phyloP scores from a whole-genome alignment of 2,329 filamentous ascomycete genomes.

The Colletotrichum plurivorum region DNA sequence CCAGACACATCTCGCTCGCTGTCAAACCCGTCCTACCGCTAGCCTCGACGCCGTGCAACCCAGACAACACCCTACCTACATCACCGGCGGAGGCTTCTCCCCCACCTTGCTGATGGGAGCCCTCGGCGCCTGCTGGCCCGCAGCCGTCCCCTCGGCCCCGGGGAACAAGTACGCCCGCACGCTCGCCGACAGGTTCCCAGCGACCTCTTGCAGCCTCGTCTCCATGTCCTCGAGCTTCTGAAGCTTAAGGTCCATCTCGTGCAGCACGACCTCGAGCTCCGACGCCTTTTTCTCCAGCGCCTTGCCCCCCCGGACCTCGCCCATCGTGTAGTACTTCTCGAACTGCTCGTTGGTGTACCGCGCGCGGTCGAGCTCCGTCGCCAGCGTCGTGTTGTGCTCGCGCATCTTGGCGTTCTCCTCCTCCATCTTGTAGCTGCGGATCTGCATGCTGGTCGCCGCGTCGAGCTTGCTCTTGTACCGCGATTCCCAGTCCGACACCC shows the following conservation, averaged over 20 bases:
- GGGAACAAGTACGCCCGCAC: neutral
- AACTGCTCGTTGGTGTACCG: conserved; percentile 21
- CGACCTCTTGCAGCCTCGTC: neutral
- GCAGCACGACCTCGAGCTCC: conserved; percentile 1
- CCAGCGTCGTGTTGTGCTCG: conserved; percentile 32
- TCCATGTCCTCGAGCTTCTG: neutral
- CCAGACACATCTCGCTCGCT: neutral
- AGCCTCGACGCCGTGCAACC: conserved; percentile 10
- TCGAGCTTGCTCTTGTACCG: conserved; percentile 45
- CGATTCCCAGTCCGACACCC: conserved; percentile 50
- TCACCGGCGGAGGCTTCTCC: no score
- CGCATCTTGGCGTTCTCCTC: conserved; percentile 38
- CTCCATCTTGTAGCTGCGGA: conserved; percentile 37
- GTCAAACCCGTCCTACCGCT: neutral
- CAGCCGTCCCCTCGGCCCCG: conserved; percentile 6
- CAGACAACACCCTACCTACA: neutral
- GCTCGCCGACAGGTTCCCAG: neutral
- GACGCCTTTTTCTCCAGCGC: conserved; percentile 21
- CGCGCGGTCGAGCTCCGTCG: conserved; percentile 30
- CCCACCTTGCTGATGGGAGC: neutral
- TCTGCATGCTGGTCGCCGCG: conserved; percentile 31
- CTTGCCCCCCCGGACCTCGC: conserved; percentile 3
- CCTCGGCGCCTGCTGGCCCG: neutral
- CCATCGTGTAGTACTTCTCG: conserved; percentile 31
- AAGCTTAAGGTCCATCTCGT: neutral